phyloP scores from a whole-genome alignment of 2,329 filamentous ascomycete genomes.

The Cercospora sojina region DNA sequence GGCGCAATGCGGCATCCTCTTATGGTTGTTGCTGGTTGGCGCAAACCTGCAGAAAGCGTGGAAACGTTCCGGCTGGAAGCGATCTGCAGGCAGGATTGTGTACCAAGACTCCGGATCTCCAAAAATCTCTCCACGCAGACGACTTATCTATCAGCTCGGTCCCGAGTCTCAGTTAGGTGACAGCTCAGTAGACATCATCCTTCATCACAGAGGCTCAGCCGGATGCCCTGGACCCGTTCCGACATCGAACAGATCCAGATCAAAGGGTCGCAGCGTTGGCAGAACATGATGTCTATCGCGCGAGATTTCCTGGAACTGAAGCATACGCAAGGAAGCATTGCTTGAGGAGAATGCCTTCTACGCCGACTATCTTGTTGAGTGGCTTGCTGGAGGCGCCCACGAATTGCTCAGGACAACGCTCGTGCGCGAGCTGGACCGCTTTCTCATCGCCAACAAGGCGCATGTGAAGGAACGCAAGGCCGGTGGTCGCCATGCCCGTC shows the following conservation, averaged over 20 bases:
- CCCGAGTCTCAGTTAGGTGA: constrained; percentile 5
- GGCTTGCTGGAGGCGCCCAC: not conserved
- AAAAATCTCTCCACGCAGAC: not conserved
- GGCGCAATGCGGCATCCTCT: not conserved
- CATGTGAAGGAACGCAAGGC: not conserved
- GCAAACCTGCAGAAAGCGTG: not conserved
- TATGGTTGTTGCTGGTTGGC: not conserved
- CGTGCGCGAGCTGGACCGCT: not conserved
- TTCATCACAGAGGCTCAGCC: constrained; percentile 1
- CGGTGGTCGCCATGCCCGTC: constrained; percentile 1
- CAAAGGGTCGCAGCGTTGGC: not conserved
- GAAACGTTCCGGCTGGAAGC: not conserved
- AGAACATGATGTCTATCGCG: not conserved
- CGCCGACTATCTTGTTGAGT: not conserved
- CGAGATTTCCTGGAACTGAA: not conserved
- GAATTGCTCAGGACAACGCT: not conserved
- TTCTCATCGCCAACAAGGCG: not conserved
- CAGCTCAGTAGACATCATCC: constrained; percentile 1
- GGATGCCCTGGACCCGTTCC: not conserved
- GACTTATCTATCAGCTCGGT: constrained; percentile 5
- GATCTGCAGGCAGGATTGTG: not conserved
- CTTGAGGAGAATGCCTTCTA: not conserved
- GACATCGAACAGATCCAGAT: not conserved
- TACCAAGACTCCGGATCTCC: constrained; percentile 9
- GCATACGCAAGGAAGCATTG: not conserved